Percentiles rank a stretch among this genome's conserved stretches.
Conservation (phyloP, 495 filamentous ascomycete genomes). For the Penicillium diatomitis region DNA sequence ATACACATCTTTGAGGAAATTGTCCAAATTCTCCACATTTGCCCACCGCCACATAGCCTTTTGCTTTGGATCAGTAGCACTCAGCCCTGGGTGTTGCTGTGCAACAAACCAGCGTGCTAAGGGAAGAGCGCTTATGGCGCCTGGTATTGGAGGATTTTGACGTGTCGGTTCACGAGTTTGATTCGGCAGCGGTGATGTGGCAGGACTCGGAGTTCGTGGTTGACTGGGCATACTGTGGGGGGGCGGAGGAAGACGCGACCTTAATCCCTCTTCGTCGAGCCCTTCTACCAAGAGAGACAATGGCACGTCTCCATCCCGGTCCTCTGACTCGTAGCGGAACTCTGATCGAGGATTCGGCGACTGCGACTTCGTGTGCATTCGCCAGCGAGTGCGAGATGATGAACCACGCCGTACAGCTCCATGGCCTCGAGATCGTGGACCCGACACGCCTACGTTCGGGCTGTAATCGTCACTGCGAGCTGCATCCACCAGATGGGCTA, state of each 20-base stretch:
- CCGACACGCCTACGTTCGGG: slow-evolving; percentile 40
- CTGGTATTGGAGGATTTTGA: slow-evolving; percentile 49
- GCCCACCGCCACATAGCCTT: slow-evolving; percentile 94
- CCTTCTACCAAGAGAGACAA: slow-evolving; percentile 77
- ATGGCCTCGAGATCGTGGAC: slow-evolving; percentile 10
- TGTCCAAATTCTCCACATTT: slow-evolving; percentile 85
- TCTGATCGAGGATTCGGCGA: slow-evolving; percentile 23
- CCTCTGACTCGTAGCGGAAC: slow-evolving; percentile 47
- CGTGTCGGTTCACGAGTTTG: slow-evolving; percentile 60
- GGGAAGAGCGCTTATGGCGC: slow-evolving; percentile 11
- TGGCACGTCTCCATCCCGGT: slow-evolving; percentile 86
- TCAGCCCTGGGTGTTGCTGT: slow-evolving; percentile 33
- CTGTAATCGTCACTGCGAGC: slow-evolving; percentile 50
- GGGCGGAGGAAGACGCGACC: slow-evolving; percentile 27
- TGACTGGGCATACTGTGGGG: slow-evolving; percentile 22
- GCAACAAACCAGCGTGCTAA: slow-evolving; percentile 25
- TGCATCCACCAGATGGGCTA: slow-evolving; percentile 56
- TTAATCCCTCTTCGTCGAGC: slow-evolving; percentile 28
- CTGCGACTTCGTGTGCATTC: slow-evolving; percentile 23
- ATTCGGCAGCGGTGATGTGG: slow-evolving; percentile 43
- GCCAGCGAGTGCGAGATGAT: slow-evolving; percentile 16
- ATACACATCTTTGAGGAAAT: slow-evolving; percentile 85
- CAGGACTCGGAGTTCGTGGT: slow-evolving; percentile 19
- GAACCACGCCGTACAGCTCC: slow-evolving; percentile 5
- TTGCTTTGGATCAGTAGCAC: slow-evolving; percentile 57